These are phyloP conservation scores for Ustilago cynodontis DNA, from an alignment of 1,284 basidiomycete species.

Conservation along the genomic window DNA sequence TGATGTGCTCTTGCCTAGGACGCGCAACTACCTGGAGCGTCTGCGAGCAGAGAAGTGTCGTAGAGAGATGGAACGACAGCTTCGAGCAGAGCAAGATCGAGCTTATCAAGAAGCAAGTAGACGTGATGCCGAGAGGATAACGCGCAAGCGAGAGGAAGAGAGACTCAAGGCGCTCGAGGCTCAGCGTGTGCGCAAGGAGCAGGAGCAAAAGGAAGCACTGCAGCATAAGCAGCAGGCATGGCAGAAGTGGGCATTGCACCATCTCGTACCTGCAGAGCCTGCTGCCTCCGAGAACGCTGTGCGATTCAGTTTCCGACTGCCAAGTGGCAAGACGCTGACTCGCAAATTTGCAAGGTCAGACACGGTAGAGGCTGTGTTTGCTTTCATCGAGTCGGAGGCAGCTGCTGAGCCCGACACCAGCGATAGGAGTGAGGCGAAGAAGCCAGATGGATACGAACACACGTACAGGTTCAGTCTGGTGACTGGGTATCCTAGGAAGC, in stretches of 20 bases:
- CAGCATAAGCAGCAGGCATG: slow-evolving; percentile 43
- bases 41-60: slow-evolving; percentile 52
- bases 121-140: slow-evolving; percentile 51
- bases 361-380: slow-evolving; percentile 53
- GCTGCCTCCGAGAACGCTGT: slow-evolving; percentile 4
- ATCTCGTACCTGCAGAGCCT: slow-evolving; percentile 56
- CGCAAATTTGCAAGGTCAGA: slow-evolving; percentile 44
- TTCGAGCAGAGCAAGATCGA: slow-evolving; percentile 60
- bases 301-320: slow-evolving; percentile 59
- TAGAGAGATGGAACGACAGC: slow-evolving; percentile 56
- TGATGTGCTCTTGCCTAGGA: slow-evolving; percentile 59
- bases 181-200: slow-evolving; percentile 27
- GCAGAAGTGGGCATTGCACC: slow-evolving; percentile 55
- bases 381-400: slow-evolving; percentile 55
- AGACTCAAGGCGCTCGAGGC: slow-evolving; percentile 26
- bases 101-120: slow-evolving; percentile 58
- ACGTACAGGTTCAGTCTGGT: slow-evolving; percentile 58
- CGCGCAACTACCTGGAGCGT: slow-evolving; percentile 48
- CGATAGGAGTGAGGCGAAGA: background rate
- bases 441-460: slow-evolving; percentile 49
- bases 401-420: background rate
- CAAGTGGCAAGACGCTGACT: slow-evolving; percentile 53
- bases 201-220: slow-evolving; percentile 23
- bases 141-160: slow-evolving; percentile 49
- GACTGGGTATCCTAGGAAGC: slow-evolving; percentile 59